Evolutionary conservation across 805 yeast genomes (phyloP).

Genomic region (Sungouiella blattae): DNA sequence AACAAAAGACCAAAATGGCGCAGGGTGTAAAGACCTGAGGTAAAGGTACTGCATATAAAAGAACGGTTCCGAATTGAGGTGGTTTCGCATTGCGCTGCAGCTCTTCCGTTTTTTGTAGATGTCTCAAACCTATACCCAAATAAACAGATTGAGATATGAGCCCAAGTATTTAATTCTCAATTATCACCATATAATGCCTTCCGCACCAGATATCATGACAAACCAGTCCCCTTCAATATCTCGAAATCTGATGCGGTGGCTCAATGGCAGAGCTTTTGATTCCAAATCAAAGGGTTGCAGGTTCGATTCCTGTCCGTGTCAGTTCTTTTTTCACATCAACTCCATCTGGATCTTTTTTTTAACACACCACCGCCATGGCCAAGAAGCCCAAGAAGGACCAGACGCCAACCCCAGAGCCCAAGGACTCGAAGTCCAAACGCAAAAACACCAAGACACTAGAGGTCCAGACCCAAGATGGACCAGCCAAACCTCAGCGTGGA

Average conservation of each 20-base stretch:
- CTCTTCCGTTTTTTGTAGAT: too few relatives aligned
- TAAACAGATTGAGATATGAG: too few relatives aligned
- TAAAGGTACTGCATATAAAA: too few relatives aligned
- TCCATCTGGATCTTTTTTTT: not conserved
- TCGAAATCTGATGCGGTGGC: conserved; percentile 17
- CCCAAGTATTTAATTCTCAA: too few relatives aligned
- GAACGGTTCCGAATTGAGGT: too few relatives aligned
- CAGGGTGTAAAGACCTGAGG: too few relatives aligned
- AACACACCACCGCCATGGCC: conserved; percentile 4
- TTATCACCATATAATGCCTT: too few relatives aligned
- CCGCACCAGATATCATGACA: too few relatives aligned
- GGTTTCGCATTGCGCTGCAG: too few relatives aligned
- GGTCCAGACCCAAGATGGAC: conserved; percentile 1
- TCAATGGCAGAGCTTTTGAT: conserved; percentile 24
- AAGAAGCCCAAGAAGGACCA: conserved; percentile 8
- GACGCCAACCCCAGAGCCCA: conserved; percentile 4
- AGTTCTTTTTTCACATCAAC: conserved; percentile 5
- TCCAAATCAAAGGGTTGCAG: conserved; percentile 24
- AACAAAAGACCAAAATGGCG: too few relatives aligned
- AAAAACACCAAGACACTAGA: conserved; percentile 4
- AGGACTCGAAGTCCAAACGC: conserved; percentile 5
- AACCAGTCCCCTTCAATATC: too few relatives aligned
- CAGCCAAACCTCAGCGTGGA: conserved; percentile 37
- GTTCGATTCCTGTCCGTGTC: conserved; percentile 25
- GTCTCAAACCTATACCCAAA: too few relatives aligned